A percentile compares a stretch with the other conserved stretches of the same genome.
Conservation (phyloP, 2,329 filamentous ascomycete genomes). For the Elsinoe perseae region DNA sequence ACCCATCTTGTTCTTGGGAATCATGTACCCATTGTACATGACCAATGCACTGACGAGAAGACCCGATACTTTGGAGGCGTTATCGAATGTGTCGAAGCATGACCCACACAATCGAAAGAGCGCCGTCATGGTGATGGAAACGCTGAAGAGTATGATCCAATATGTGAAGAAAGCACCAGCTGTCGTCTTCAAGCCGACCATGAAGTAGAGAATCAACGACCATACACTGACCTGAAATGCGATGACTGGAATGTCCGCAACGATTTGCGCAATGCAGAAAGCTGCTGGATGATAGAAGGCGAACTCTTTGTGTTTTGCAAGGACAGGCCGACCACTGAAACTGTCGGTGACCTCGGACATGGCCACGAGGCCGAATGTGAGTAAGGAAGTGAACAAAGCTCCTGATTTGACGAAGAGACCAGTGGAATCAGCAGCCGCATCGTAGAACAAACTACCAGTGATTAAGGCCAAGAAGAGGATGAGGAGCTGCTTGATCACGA, state of each 20-base stretch:
- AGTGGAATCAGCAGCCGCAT: slow-evolving; percentile 48
- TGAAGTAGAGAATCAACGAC: slow-evolving; percentile 20
- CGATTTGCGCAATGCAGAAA: slow-evolving; percentile 47
- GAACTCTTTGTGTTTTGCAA: slow-evolving; percentile 40
- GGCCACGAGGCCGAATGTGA: slow-evolving; percentile 55
- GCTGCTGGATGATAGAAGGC: slow-evolving; percentile 32
- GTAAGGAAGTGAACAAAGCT: slow-evolving; percentile 55
- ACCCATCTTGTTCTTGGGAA: slow-evolving; percentile 32
- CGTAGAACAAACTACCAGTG: slow-evolving; percentile 60
- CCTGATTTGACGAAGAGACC: slow-evolving; percentile 59
- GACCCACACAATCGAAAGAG: slow-evolving; percentile 39
- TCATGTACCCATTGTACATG: slow-evolving; percentile 30
- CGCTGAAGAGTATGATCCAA: slow-evolving; percentile 43
- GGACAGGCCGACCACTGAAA: slow-evolving; percentile 39
- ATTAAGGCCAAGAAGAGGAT: slow-evolving; percentile 55
- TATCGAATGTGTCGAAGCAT: slow-evolving; percentile 26
- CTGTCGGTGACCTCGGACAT: slow-evolving; percentile 58
- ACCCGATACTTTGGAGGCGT: slow-evolving; percentile 28
- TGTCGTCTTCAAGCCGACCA: slow-evolving; percentile 30
- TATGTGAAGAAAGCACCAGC: slow-evolving; percentile 56
- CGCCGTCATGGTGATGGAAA: slow-evolving; percentile 38
- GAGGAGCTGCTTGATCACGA: slow-evolving; percentile 54
- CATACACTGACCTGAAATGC: slow-evolving; percentile 41
- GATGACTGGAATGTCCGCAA: slow-evolving; percentile 48
- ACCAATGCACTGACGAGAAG: slow-evolving; percentile 26